Base-by-base conservation (phyloP, 2,329 filamentous ascomycete genomes). In the Aspergillus viridinutans region DNA sequence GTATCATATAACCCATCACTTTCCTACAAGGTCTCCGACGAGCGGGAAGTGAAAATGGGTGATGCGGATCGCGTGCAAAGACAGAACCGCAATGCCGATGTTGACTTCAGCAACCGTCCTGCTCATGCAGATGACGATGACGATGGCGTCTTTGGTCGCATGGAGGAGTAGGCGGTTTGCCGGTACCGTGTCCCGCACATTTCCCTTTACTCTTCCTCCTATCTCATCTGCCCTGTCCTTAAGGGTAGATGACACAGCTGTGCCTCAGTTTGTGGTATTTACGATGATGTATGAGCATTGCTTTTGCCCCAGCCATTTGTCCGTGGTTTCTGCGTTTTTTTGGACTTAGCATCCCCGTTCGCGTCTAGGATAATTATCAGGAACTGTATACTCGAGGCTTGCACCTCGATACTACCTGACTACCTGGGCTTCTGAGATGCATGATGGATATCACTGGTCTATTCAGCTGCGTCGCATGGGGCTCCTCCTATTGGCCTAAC, bases 71-170 rank as follows among this genome's bases (percentile, higher is more conserved):
- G 67, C 43, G 64, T 69, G 57, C 67, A 65, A 29, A 67, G 72
- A 52, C 69, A 74, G 55, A 67, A 62, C 48, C 70, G 67, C 58
- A 72, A 72, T 48, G 69, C 70, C 23, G 70, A 72, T 49, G 70
- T 72, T 49, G 70, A 72, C 61, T 72, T 72, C 58, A 63, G 68
- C 40, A 70, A 63, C 60, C 69, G 69, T 43, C 60, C 68, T 17
- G 83, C 84, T 52, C 84, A 88, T 60, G 88, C 86, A 73, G 90
- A 95, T 66, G 92, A 96, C 66, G 92, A 96, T 61, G 93, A 97
- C 64, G 92, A 97, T 64, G 92, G 92, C 70, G 89, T 97, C 67
- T 99, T 99, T 79, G 92, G 92, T 56, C 85, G 86, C 65, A 97
- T 97, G 93, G 94, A 99, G 76, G 91, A 96, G 75, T 94, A 81